phyloP scores from a whole-genome alignment of 177 flowering plant species.

The Vitis hybrid region DNA sequence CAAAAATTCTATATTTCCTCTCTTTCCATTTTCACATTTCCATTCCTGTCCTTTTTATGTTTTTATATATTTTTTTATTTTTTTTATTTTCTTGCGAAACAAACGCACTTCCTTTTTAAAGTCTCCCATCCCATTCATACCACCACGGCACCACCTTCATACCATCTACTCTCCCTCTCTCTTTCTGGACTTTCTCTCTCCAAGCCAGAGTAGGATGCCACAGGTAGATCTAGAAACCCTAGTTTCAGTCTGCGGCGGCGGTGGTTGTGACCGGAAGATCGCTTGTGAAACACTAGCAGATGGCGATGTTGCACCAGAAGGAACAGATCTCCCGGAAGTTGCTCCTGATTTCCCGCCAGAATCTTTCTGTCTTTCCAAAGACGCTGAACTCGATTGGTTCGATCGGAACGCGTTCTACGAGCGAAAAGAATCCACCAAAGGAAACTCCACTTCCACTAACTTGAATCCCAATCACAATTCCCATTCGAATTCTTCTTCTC shows the following conservation, averaged over 20 bases:
- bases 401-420: conserved; percentile 59
- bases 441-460: conserved; percentile 21
- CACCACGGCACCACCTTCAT: not conserved
- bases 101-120: not conserved
- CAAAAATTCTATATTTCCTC: conserved; percentile 1
- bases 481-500: conserved; percentile 38
- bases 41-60: not conserved
- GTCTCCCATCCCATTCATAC: not conserved
- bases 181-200: conserved; percentile 7
- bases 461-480: conserved; percentile 12
- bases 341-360: conserved; percentile 53
- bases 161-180: conserved; percentile 8
- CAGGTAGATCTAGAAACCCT: conserved; percentile 60
- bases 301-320: conserved; percentile 3
- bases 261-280: conserved; percentile 40
- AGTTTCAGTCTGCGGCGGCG: conserved; percentile 44
- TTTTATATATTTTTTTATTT: not conserved
- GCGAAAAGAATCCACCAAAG: conserved; percentile 64
- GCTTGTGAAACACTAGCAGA: conserved; percentile 46
- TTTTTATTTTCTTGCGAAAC: not conserved
- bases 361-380: conserved; percentile 58
- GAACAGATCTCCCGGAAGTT: conserved; percentile 7
- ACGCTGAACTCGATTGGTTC: conserved; percentile 68
- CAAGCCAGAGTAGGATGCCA: conserved; percentile 31
- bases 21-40: not conserved